phyloP scores from a whole-genome alignment of 768 basidiomycete genomes.

The Exsudoporus frostii region DNA sequence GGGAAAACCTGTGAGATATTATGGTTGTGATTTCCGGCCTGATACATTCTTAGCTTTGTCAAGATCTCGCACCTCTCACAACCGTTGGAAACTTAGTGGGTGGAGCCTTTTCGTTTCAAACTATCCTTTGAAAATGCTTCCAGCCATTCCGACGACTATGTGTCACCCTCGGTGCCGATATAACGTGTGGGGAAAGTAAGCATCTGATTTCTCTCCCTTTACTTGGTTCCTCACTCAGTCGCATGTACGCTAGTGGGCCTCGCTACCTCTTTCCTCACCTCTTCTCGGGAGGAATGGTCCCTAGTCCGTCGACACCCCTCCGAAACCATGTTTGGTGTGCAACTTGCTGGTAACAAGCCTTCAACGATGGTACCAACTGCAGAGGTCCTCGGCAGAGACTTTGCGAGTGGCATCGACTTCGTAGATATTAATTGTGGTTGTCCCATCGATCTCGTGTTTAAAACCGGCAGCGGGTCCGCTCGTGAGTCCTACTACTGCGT shows the following conservation, averaged over 20 bases:
- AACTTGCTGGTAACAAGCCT: constrained; percentile 89
- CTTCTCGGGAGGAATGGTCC: constrained; percentile 94
- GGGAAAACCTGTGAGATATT: constrained; percentile 74
- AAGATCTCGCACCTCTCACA: constrained; percentile 78
- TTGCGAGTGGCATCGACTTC: constrained; percentile 71
- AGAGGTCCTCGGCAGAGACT: constrained; percentile 74
- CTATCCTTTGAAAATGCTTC: background rate
- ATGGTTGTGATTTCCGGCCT: background rate
- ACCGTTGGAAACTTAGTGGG: constrained; percentile 90
- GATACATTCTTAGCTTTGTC: constrained; percentile 29
- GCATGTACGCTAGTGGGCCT: constrained; percentile 71
- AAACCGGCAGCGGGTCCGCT: constrained; percentile 85
- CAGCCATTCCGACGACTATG: constrained; percentile 93
- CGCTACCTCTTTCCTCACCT: constrained; percentile 83
- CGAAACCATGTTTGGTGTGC: constrained; percentile 85
- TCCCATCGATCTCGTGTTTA: constrained; percentile 95
- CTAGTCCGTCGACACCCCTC: constrained; percentile 85
- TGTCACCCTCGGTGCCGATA: constrained; percentile 83
- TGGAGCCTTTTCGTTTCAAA: background rate
- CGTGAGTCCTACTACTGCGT: constrained; percentile 45
- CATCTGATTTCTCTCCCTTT: background rate
- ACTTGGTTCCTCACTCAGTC: background rate
- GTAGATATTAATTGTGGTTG: constrained; percentile 97
- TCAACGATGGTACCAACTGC: constrained; percentile 73
- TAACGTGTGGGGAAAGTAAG: constrained; percentile 91